Evolutionary conservation across 371 early-diverging fungal genomes (phyloP).

Genomic region (Actinomortierella wolfii): DNA sequence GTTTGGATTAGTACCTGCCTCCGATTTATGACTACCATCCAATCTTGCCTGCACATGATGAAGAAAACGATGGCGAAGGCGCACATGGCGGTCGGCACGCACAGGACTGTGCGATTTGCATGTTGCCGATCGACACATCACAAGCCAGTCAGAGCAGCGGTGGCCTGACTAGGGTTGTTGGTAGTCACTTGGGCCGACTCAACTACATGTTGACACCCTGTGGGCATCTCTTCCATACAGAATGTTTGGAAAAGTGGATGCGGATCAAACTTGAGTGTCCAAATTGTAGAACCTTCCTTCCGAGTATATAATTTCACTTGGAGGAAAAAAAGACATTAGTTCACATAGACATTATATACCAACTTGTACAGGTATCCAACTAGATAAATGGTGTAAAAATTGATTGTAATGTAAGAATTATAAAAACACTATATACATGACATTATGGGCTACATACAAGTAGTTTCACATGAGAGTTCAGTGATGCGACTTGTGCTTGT

Average conservation of each 20-base stretch:
- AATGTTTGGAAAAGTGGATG: slow-evolving; percentile 86
- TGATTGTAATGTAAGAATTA: too few relatives aligned
- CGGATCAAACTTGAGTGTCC: slow-evolving; percentile 83
- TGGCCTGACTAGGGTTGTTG: slow-evolving; percentile 49
- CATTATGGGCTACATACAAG: too few relatives aligned
- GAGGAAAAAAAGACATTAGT: too few relatives aligned
- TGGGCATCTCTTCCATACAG: slow-evolving; percentile 80
- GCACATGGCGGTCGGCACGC: slow-evolving; percentile 32
- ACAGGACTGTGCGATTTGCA: slow-evolving; percentile 80
- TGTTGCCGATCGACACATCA: slow-evolving; percentile 62
- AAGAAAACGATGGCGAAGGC: slow-evolving; percentile 45
- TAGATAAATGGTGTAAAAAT: too few relatives aligned
- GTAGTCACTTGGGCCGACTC: slow-evolving; percentile 52
- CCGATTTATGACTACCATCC: slow-evolving; percentile 76
- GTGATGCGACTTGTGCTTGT: too few relatives aligned
- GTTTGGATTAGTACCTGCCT: slow-evolving; percentile 57
- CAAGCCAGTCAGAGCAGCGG: slow-evolving; percentile 30
- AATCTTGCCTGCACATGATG: slow-evolving; percentile 53
- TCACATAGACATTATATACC: too few relatives aligned
- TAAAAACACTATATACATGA: too few relatives aligned
- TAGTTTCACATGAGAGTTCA: too few relatives aligned
- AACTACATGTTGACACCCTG: slow-evolving; percentile 87
- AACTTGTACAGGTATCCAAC: too few relatives aligned
- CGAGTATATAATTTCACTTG: slow-evolving; percentile 24
- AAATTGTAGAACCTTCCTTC: slow-evolving; percentile 69